Base-by-base conservation (phyloP, 2,329 filamentous ascomycete genomes). In the Scedosporium aurantiacum region DNA sequence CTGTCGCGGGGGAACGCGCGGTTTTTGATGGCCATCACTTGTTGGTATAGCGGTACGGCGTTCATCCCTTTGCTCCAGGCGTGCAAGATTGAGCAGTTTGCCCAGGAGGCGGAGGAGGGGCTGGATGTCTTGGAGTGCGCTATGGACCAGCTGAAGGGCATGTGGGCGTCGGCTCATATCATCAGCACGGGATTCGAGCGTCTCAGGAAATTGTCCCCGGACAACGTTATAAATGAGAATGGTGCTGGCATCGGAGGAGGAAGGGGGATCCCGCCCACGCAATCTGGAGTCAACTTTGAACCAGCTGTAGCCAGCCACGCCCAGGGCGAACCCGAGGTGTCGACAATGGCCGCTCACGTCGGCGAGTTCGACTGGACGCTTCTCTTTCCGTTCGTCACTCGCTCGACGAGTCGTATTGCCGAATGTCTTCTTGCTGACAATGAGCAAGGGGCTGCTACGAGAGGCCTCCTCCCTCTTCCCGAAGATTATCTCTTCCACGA, bases 31-130 rank as follows among this genome's bases (percentile, higher is more conserved):
- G 73, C 73, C 1, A 76, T 77, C 7, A 73, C 73, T 0, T 74
- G 74, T 43, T 78, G 75, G 75, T 75, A 78, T 56, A 68, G 69
- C n/a, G 72, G 72, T 0, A 75, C 73, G 1, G 74, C 75, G 0
- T 73, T 77, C 25, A 71, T 77, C 14, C 72, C 75, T 0, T 65
- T 78, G 0, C 63, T 77, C 0, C 74, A 77, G 54, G 74, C 74
- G 1, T 67, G 68, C n/a, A 67, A 68, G 12, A 67, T 75, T n/a
- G 65, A 69, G 4, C 62, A 66, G 7, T 64, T 75, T 3, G 66
- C 69, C 0, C 64, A 65, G 40, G 67, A 68, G 5, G 73, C 70
- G 10, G 70, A 73, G 18, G 68, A 71, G 23, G 70, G 72, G 32
- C 65, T 75, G 12, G 67, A 71, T 37, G 67, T 72, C 7, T 65